Conservation (phyloP, 202 grass and related monocot genomes). For the Schoenoplectus tabernaemontani region DNA sequence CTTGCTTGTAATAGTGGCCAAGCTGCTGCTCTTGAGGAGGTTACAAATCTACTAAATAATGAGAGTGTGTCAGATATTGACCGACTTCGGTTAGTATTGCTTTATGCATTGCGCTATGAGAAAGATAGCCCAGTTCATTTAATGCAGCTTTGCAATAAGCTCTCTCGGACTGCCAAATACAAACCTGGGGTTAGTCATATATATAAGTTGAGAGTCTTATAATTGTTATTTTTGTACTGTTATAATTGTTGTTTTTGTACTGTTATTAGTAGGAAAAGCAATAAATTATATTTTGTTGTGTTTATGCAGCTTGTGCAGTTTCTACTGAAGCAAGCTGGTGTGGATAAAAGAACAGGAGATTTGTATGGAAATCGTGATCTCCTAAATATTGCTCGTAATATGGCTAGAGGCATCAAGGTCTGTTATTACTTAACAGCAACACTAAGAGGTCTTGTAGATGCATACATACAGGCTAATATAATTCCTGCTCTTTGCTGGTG, state of each 20-base stretch:
- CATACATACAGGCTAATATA: neutral
- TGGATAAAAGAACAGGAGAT: conserved; percentile 91
- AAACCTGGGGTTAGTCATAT: conserved; percentile 79
- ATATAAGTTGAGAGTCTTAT: conserved; percentile 27
- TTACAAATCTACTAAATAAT: conserved; percentile 81
- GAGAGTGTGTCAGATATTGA: conserved; percentile 90
- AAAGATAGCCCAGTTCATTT: conserved; percentile 98
- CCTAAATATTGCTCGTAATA: conserved; percentile 97
- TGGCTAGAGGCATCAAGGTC: conserved; percentile 96
- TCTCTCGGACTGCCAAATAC: conserved; percentile 90
- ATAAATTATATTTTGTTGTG: conserved; percentile 9
- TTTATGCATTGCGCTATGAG: conserved; percentile 94
- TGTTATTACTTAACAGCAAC: conserved; percentile 22
- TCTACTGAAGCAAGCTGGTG: conserved; percentile 86
- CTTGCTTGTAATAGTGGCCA: conserved; percentile 94
- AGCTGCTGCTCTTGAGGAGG: conserved; percentile 80
- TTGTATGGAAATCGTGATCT: conserved; percentile 89
- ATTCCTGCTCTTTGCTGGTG: conserved; percentile 22
- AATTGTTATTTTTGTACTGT: neutral
- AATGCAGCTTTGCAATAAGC: conserved; percentile 99
- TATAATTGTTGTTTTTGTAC: no score
- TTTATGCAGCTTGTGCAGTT: conserved; percentile 91
- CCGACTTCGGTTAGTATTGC: conserved; percentile 68
- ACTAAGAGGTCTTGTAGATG: conserved; percentile 18
- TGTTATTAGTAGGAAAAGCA: neutral